These are phyloP conservation scores for Penicillium turbatum DNA, from an alignment of 495 filamentous ascomycete genomes.

Conservation along the genomic window DNA sequence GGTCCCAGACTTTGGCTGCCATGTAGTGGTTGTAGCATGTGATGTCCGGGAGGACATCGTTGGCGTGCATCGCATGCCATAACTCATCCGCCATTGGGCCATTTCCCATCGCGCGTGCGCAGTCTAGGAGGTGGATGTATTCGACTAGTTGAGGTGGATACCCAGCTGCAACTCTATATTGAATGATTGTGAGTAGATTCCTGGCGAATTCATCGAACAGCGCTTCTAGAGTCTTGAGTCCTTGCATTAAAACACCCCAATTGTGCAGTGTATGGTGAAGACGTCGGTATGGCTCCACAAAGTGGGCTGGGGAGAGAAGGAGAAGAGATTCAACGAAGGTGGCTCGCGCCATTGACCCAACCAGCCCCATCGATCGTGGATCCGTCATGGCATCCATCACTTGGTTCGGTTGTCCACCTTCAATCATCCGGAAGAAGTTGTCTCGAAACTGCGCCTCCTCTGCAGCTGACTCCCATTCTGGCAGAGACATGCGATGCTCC, in stretches of 20 bases:
- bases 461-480: slow-evolving; percentile 5
- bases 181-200: slow-evolving; percentile 35
- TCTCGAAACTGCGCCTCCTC: slow-evolving; percentile 14
- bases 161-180: slow-evolving; percentile 29
- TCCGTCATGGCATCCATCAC: slow-evolving; percentile 35
- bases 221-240: slow-evolving; percentile 23
- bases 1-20: slow-evolving; percentile 44
- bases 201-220: slow-evolving; percentile 39
- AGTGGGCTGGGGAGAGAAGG: slow-evolving; percentile 40
- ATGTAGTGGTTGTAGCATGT: slow-evolving; percentile 58
- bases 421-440: slow-evolving; percentile 27
- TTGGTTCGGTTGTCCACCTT: slow-evolving; percentile 37
- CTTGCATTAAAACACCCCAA: slow-evolving; percentile 25
- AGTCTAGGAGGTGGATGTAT: slow-evolving; percentile 54
- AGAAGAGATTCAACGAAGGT: slow-evolving; percentile 37
- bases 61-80: slow-evolving; percentile 47
- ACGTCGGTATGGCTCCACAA: slow-evolving; percentile 45
- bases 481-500: not conserved
- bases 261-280: slow-evolving; percentile 47
- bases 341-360: slow-evolving; percentile 31
- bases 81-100: slow-evolving; percentile 39
- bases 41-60: slow-evolving; percentile 40
- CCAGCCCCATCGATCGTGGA: slow-evolving; percentile 29
- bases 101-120: slow-evolving; percentile 49
- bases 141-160: slow-evolving; percentile 39